These are phyloP conservation scores for Tagetes erecta DNA, from an alignment of 129 eudicot species.

Conservation along the genomic window DNA sequence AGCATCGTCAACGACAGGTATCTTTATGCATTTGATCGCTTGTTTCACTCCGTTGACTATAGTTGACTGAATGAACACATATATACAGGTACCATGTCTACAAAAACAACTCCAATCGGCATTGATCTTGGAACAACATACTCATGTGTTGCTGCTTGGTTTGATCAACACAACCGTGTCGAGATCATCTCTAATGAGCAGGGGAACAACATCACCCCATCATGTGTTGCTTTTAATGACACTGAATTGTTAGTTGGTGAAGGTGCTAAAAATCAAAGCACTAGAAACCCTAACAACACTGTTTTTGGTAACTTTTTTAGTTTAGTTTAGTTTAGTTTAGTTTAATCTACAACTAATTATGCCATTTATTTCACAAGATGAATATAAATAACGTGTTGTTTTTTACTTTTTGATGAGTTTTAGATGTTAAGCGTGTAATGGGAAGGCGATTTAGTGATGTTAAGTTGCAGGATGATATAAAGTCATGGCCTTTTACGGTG, in stretches of 20 bases:
- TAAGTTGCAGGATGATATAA: conserved; percentile 12
- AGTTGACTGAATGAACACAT: too few species aligned
- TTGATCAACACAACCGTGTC: conserved; percentile 23
- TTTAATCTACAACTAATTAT: background rate
- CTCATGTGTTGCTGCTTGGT: conserved; percentile 23
- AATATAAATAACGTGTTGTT: too few species aligned
- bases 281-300: conserved; percentile 23
- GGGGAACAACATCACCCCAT: conserved; percentile 26
- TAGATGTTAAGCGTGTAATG: conserved; percentile 26
- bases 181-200: conserved; percentile 29
- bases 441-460: conserved; percentile 30
- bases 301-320: conserved; percentile 18
- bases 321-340: background rate
- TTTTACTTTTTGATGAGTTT: background rate
- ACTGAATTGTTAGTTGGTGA: conserved; percentile 23
- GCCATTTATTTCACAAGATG: too few species aligned
- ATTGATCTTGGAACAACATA: too few species aligned
- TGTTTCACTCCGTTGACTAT: too few species aligned
- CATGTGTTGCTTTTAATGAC: conserved; percentile 20
- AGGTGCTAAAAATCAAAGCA: conserved; percentile 26
- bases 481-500: conserved; percentile 32
- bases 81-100: too few species aligned
- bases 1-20: too few species aligned
- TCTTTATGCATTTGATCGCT: too few species aligned
- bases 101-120: too few species aligned